Evolutionary conservation across 495 filamentous ascomycete species (phyloP), one percentile per base, ranked within the genome.

Genomic region (Penicillium goetzii): DNA sequence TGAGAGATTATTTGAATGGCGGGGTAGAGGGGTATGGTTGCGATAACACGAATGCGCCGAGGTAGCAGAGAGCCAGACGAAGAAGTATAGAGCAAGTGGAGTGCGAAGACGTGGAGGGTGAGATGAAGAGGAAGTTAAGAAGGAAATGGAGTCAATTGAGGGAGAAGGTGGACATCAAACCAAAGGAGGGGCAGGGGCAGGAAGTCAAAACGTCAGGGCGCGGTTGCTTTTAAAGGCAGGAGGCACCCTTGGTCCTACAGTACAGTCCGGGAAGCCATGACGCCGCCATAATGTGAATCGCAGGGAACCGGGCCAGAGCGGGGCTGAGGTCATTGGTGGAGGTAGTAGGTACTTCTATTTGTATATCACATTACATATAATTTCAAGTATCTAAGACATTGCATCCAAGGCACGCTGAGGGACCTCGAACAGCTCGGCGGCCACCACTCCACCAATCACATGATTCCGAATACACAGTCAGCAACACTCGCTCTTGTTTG

Each of bases 301-400:
- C 47, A n/a, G 47, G 47, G 47, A 51, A 51, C 25, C 59, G 63
- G 64, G 61, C 60, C 51, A 59, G 36, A 63, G 60, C 63, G 63
- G 65, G 64, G 55, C 58, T 64, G 63, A 62, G 51, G 62, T 63
- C 60, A 68, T 62, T 49, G 38, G 49, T 51, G 50, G 47, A 30
- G 12, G 47, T 51, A 30, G 12, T 11, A 8, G 23, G 23, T 60
- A 64, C 62, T 32, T 56, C 0, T 11, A 4, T 1, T 32, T 6
- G 5, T 34, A 45, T 50, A n/a, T 4, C 7, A 15, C 0, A 0
- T n/a, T 14, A 3, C 12, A 51, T 26, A 19, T 11, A 8, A 19
- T 6, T 2, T 9, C 11, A 66, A 36, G 66, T 68, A 58, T 21
- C 30, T 3, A 10, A 28, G 55, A 65, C 59, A 45, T n/a, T 58